These are phyloP conservation scores for Plicaturopsis crispa DNA, from an alignment of 768 basidiomycete genomes.

Conservation along the genomic window DNA sequence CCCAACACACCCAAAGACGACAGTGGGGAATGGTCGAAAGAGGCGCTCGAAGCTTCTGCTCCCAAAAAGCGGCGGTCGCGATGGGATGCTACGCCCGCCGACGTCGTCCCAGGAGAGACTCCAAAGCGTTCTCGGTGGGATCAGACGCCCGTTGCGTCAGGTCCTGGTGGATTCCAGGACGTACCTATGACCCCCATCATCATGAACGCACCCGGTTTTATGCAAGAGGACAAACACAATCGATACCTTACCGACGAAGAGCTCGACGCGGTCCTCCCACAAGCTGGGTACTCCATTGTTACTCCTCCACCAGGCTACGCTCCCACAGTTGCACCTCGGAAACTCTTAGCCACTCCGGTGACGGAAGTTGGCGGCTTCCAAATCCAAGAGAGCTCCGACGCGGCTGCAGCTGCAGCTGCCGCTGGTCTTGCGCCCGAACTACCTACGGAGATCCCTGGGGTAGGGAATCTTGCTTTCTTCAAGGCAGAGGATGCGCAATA, in stretches of 20 bases:
- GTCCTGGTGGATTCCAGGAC: constrained; percentile 30
- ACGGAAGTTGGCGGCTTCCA: constrained; percentile 82
- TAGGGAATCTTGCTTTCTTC: constrained; percentile 95
- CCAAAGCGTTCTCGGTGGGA: constrained; percentile 97
- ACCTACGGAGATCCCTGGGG: constrained; percentile 96
- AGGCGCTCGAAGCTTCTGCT: constrained; percentile 63
- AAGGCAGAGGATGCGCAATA: constrained; percentile 98
- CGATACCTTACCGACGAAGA: constrained; percentile 96
- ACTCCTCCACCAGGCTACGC: constrained; percentile 93
- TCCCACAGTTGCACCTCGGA: constrained; percentile 55
- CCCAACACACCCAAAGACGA: constrained; percentile 51
- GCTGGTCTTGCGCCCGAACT: constrained; percentile 89
- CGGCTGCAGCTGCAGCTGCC: constrained; percentile 80
- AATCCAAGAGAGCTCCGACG: constrained; percentile 92
- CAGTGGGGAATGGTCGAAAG: constrained; percentile 67
- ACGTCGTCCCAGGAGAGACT: constrained; percentile 50
- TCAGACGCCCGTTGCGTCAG: constrained; percentile 70
- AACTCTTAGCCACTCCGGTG: constrained; percentile 40
- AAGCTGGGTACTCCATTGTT: constrained; percentile 82
- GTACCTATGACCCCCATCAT: constrained; percentile 73
- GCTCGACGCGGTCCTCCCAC: constrained; percentile 83
- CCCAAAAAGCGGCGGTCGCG: constrained; percentile 91
- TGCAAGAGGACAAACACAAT: constrained; percentile 94
- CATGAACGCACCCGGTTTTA: constrained; percentile 77
- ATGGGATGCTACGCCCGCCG: constrained; percentile 92